Evolutionary conservation across 2,329 filamentous ascomycete species (phyloP).

Genomic region (Penicillium sclerotigenum): DNA sequence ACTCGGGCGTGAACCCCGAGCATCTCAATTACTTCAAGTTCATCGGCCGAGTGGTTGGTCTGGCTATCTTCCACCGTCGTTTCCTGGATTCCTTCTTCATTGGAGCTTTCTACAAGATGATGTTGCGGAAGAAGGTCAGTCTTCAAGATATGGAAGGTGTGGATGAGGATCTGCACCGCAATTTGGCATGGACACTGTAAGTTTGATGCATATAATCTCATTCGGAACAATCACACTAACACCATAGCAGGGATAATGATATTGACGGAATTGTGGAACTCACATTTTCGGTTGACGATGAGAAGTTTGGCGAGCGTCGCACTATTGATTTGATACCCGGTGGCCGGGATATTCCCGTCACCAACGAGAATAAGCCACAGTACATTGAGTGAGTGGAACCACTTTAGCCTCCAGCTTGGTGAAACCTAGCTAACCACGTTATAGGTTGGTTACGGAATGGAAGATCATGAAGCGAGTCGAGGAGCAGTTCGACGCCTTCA

Average conservation of each 20-base stretch:
- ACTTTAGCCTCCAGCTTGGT: not conserved
- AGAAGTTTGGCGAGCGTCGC: conserved; percentile 90
- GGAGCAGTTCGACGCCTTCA: conserved; percentile 97
- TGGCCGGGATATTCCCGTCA: conserved; percentile 90
- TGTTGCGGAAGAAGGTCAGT: conserved; percentile 85
- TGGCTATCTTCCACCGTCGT: conserved; percentile 96
- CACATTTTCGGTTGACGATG: conserved; percentile 95
- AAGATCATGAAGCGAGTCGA: conserved; percentile 97
- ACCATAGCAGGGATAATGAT: conserved; percentile 69
- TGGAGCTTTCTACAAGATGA: conserved; percentile 99
- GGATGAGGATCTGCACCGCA: conserved; percentile 95
- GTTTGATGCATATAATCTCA: conserved; percentile 21
- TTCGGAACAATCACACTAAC: conserved; percentile 18
- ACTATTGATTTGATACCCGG: conserved; percentile 91
- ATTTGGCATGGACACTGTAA: conserved; percentile 88
- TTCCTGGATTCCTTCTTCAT: conserved; percentile 99
- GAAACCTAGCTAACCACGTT: not conserved
- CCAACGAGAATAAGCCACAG: conserved; percentile 98
- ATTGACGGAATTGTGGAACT: conserved; percentile 93
- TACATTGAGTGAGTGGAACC: conserved; percentile 75
- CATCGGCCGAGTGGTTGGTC: conserved; percentile 91
- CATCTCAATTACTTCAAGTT: conserved; percentile 99
- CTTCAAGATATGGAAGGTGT: conserved; percentile 98
- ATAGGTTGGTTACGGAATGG: conserved; percentile 91
- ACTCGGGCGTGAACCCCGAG: conserved; percentile 98